These are phyloP conservation scores for Golubevia sp. DNA, from an alignment of 1,284 basidiomycete species.

Conservation along the genomic window DNA sequence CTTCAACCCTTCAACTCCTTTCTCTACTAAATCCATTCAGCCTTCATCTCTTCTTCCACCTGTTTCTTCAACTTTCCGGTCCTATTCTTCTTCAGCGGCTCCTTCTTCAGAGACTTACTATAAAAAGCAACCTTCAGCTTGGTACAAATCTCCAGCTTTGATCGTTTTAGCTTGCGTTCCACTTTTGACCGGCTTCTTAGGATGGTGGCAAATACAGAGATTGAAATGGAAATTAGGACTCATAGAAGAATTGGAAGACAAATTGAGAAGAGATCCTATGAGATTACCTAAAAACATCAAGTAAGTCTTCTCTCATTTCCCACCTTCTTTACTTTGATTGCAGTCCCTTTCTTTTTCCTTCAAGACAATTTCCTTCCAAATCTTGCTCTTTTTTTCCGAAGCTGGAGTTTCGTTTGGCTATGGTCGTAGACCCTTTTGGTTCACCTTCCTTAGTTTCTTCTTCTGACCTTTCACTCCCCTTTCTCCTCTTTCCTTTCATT, in stretches of 20 bases:
- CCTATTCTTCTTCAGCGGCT: too few relatives aligned
- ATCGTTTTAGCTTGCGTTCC: conserved; percentile 83
- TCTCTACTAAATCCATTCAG: too few relatives aligned
- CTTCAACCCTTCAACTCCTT: too few relatives aligned
- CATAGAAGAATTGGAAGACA: conserved; percentile 92
- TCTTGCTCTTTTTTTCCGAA: too few relatives aligned
- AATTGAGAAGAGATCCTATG: conserved; percentile 80
- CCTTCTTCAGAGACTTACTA: too few relatives aligned
- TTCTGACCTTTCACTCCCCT: neutral
- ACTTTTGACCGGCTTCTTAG: conserved; percentile 85
- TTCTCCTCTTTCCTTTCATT: conserved; percentile 67
- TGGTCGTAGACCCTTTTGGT: neutral
- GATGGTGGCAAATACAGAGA: conserved; percentile 87
- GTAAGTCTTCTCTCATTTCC: conserved; percentile 66
- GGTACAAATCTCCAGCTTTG: too few relatives aligned
- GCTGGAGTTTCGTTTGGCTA: too few relatives aligned
- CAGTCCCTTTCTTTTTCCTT: conserved; percentile 6
- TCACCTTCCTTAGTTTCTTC: conserved; percentile 10
- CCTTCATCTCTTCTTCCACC: too few relatives aligned
- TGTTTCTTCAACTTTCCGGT: too few relatives aligned
- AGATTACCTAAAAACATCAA: conserved; percentile 82
- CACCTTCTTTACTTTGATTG: conserved; percentile 9
- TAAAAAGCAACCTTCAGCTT: too few relatives aligned
- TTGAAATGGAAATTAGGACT: conserved; percentile 93
- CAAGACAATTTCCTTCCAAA: too few relatives aligned